Base-by-base conservation (phyloP, 495 filamentous ascomycete genomes). In the Talaromyces nanjingensis region DNA sequence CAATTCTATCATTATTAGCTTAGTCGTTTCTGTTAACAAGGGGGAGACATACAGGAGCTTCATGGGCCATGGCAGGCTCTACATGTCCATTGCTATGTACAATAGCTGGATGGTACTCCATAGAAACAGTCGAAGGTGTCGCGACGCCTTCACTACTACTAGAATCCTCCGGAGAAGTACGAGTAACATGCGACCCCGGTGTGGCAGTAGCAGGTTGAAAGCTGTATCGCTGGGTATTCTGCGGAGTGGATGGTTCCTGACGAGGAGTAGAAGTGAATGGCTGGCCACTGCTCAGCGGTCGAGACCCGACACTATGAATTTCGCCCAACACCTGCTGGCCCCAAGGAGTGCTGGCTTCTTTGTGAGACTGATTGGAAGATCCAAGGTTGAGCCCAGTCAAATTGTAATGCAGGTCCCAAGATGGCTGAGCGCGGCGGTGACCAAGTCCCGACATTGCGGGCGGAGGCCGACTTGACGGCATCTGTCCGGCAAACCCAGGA, bases 361-460 rank as follows among this genome's bases (percentile, higher is more conserved):
- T 52, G n/a, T 59, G 37, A 18, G 56, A 31, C 12, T 27, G 27
- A 9, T 33, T 33, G 6, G 75, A 71, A 39, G 71, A 80, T 73
- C 72, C 84, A 68, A 96, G 86, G 59, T 93, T 89, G 9, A 94
- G 81, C 39, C 88, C 82, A 1, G 86, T 91, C 16, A 96, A 69
- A 22, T 88, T 89, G 34, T 84, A 86, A 65, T 96, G 89, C 31
- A 96, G 72, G 64, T 94, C 92, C 86, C 90, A 96, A 6, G 88
- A 87, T 9, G 81, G 76, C 60, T 85, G 81, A 27, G 79, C 83
- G 16, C 86, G 84, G 33, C 86, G 81, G 52, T 90, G 86, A 14
- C 87, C 84, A 9, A 79, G 74, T 4, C 76, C 80, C 24, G 81
- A 74, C 16, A 79, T 78, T 3, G 82, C 72, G 34, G 81, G 82